Base-by-base conservation (phyloP, 768 basidiomycete genomes). In the Amanita brunnescens region DNA sequence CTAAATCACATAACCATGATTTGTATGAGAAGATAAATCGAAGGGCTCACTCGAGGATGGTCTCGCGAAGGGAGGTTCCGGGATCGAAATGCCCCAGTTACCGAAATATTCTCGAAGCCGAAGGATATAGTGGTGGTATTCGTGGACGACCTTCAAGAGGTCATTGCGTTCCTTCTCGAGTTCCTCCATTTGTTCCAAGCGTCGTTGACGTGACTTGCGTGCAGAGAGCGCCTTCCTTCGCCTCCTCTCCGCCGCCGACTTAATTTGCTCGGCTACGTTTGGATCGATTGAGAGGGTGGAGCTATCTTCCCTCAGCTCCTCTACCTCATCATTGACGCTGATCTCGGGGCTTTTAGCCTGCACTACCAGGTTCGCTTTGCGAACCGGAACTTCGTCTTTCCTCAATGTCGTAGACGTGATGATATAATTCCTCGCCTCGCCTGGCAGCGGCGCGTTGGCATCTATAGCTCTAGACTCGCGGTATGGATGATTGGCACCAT, bases 221-320 rank as follows among this genome's bases (percentile, higher is more conserved):
- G 92, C 92, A 0, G 91, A 91, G 4, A 91, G 66, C 2, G 91
- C 92, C 58, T 95, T 95, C 67, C 84, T 81, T 7, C 83, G 75
- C 26, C 91, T 79, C 71, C 91, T 92, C 38, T 76, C 77, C 58
- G n/a, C n/a, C n/a, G n/a, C n/a, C n/a, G n/a, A n/a, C n/a, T 81
- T 84, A 56, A 87, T 87, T 57, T 83, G 82, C 61, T 85, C 80
- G 59, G 79, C 69, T 58, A 76, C 73, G 2, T 75, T 67, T 0
- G 75, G 70, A 10, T 77, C 71, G 10, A 66, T 60, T 12, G 65
- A 64, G 2, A 62, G 64, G 16, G n/a, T n/a, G n/a, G n/a, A n/a
- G 26, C 70, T 62, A 32, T 73, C 69, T 10, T 75, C 73, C 16
- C 64, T 67, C 20, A 72, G 82, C 55, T 82, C 79, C 5, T 69